Conservation (phyloP, 177 flowering plant genomes). For the Vitis hybrid region DNA sequence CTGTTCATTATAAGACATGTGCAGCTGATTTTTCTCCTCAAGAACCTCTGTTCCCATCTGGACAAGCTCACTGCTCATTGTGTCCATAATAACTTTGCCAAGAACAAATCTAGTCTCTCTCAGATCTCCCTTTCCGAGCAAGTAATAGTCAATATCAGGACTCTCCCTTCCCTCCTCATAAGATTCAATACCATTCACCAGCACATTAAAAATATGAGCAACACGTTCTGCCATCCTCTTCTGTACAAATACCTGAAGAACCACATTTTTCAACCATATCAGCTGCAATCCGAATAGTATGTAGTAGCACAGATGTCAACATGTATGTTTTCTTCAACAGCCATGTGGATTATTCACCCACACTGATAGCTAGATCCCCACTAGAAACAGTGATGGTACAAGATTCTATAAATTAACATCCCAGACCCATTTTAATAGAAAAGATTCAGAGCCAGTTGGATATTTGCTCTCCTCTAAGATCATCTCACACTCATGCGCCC, state of each 20-base stretch:
- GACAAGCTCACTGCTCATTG: conserved; percentile 37
- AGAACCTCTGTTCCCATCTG: conserved; percentile 4
- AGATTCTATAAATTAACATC: too few relatives aligned
- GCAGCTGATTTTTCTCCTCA: not conserved
- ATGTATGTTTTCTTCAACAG: not conserved
- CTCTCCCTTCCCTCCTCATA: conserved; percentile 19
- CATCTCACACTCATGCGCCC: too few relatives aligned
- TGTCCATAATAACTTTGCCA: conserved; percentile 69
- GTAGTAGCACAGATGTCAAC: not conserved
- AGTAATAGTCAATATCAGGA: conserved; percentile 34
- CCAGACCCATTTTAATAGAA: too few relatives aligned
- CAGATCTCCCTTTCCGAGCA: conserved; percentile 48
- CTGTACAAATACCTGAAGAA: conserved; percentile 57
- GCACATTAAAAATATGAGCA: conserved; percentile 38
- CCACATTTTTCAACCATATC: conserved; percentile 4
- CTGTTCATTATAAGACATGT: not conserved
- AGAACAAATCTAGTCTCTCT: conserved; percentile 64
- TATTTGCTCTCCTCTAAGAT: too few relatives aligned
- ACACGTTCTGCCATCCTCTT: conserved; percentile 29
- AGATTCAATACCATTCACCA: conserved; percentile 29
- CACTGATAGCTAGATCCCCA: not conserved
- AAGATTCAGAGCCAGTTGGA: too few relatives aligned
- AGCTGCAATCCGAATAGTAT: not conserved
- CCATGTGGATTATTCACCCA: not conserved
- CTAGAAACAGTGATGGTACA: not conserved